Base-by-base conservation (phyloP, 2,329 filamentous ascomycete genomes). In the Monosporascus ibericus region DNA sequence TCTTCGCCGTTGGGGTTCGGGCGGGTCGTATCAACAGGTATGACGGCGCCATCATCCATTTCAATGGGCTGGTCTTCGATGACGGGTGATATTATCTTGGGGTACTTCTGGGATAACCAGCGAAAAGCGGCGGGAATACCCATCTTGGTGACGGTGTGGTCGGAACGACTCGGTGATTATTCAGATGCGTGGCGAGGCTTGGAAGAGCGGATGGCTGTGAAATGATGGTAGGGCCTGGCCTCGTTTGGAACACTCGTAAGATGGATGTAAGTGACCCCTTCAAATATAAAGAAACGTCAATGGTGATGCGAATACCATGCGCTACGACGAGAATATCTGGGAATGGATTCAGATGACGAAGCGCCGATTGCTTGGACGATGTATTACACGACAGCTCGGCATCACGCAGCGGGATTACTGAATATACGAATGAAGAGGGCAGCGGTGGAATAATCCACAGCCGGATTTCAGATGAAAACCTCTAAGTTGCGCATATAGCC, bases 1-100 rank as follows among this genome's bases (percentile, higher is more conserved):
- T 99, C 94, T 73, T 97, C 92, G 68, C 91, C 91, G 72, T 99
- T 99, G 3, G 95, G 95, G 66, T 99, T 99, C 6, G 90, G 85
- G 39, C 82, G 77, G 6, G 87, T 91, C 11, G 84, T 85, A 68
- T 99, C 91, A 55, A 97, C 83, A 2, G 94, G 94, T 53, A 96
- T 86, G 60, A 82, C 78, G 44, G 86, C 81, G 60, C 91, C 92
- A 79, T 96, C 90, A 9, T 81, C 79, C 70, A 97, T 83, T 58
- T 85, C 85, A 52, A 87, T 77, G 9, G 92, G 88, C 60, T 84
- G 79, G 57, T 96, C 90, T 75, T 99, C 94, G 52, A 92, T 80
- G 51, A 99, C 94, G 6, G 87, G 82, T 9, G 89, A 94, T 60
- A 97, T 89, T 68, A 97, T 99, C 75, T 97, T 97, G 55, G 94